These are phyloP conservation scores for Incumbomyces lentus DNA, from an alignment of 2,329 filamentous ascomycete species.

Conservation along the genomic window DNA sequence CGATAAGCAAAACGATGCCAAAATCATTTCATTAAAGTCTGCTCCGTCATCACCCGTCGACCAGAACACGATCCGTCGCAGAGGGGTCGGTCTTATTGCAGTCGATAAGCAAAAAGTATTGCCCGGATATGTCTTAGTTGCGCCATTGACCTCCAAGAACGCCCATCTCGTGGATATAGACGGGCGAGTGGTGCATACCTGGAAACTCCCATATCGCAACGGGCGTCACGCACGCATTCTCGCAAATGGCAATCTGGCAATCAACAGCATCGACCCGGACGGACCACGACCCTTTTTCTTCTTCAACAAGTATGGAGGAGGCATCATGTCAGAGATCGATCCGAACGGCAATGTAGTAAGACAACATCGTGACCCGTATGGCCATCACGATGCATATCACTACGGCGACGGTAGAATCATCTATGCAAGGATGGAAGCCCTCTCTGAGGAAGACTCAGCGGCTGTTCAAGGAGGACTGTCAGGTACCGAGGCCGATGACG, in stretches of 20 bases:
- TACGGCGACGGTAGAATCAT: conserved; percentile 33
- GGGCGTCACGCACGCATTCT: conserved; percentile 37
- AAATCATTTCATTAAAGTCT: no score
- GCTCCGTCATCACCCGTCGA: conserved; percentile 11
- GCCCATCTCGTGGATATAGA: conserved; percentile 33
- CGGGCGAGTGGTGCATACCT: conserved; percentile 34
- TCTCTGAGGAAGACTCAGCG: conserved; percentile 28
- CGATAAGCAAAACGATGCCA: no score
- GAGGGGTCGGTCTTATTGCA: not conserved
- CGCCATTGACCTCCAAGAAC: conserved; percentile 30
- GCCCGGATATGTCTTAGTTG: conserved; percentile 32
- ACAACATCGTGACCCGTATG: conserved; percentile 33
- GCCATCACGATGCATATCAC: conserved; percentile 39
- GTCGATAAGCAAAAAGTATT: not conserved
- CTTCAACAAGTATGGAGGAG: conserved; percentile 38
- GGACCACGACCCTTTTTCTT: conserved; percentile 33
- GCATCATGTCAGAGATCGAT: conserved; percentile 35
- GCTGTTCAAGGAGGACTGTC: conserved; percentile 34
- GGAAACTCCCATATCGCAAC: conserved; percentile 33
- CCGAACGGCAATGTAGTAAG: conserved; percentile 29
- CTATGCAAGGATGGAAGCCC: conserved; percentile 34
- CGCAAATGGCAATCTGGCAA: conserved; percentile 35
- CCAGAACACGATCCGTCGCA: not conserved
- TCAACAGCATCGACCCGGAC: conserved; percentile 34
- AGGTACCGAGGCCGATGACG: conserved; percentile 26